phyloP scores from a whole-genome alignment of 768 basidiomycete species.

The Trametes villosa region DNA sequence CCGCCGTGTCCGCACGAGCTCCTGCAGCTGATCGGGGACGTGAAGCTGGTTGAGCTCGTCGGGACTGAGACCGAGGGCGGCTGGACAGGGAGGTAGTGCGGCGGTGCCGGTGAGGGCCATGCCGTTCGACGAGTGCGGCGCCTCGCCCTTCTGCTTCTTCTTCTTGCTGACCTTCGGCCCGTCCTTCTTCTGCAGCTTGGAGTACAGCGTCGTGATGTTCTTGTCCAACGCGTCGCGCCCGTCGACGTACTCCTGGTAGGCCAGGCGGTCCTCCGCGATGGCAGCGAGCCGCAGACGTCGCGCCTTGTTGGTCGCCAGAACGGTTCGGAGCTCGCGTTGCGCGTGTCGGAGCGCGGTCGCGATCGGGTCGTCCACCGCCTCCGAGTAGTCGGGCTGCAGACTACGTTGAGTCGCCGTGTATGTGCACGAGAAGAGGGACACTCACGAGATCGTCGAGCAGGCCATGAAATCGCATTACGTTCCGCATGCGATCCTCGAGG shows the following conservation, averaged over 20 bases:
- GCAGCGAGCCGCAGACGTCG: slow-evolving; percentile 73
- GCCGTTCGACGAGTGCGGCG: slow-evolving; percentile 36
- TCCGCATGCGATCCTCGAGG: slow-evolving; percentile 72
- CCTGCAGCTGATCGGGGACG: slow-evolving; percentile 68
- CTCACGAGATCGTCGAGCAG: slow-evolving; percentile 72
- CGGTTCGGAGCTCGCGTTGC: slow-evolving; percentile 77
- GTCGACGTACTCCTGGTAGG: slow-evolving; percentile 90
- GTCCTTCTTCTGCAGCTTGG: slow-evolving; percentile 84
- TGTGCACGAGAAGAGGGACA: slow-evolving; percentile 24
- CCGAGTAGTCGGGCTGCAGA: slow-evolving; percentile 68
- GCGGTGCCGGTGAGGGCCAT: slow-evolving; percentile 29
- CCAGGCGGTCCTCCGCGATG: slow-evolving; percentile 85
- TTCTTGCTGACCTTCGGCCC: slow-evolving; percentile 69
- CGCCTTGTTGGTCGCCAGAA: slow-evolving; percentile 82
- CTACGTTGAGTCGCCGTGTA: slow-evolving; percentile 21
- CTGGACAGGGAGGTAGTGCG: slow-evolving; percentile 63
- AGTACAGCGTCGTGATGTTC: slow-evolving; percentile 73
- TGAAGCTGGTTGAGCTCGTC: slow-evolving; percentile 68
- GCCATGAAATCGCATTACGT: slow-evolving; percentile 79
- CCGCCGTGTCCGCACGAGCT: slow-evolving; percentile 75
- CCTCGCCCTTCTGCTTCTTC: slow-evolving; percentile 64
- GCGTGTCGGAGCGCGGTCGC: slow-evolving; percentile 88
- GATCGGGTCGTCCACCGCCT: slow-evolving; percentile 92
- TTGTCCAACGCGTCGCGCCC: slow-evolving; percentile 85
- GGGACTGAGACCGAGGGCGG: slow-evolving; percentile 68